These are phyloP conservation scores for Friedmanniomyces endolithicus DNA, from an alignment of 495 filamentous ascomycete genomes.

Conservation along the genomic window DNA sequence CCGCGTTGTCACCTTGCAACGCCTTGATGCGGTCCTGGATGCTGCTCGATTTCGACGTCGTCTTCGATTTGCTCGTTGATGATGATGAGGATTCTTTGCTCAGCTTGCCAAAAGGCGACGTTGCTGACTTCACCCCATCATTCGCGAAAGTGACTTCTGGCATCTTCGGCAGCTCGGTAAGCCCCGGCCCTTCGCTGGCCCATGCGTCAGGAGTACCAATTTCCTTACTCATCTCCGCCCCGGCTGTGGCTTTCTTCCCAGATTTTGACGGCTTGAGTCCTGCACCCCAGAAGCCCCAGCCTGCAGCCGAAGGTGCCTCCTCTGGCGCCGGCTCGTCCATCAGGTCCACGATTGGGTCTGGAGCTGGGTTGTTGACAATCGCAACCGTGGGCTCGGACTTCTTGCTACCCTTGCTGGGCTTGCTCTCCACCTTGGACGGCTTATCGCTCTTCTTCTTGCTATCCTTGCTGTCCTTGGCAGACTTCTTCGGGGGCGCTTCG, in stretches of 20 bases:
- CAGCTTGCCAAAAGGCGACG: conserved; percentile 10
- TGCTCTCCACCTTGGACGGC: conserved; percentile 10
- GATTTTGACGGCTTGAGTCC: conserved; percentile 18
- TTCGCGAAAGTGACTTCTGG: conserved; percentile 21
- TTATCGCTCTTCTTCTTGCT: conserved; percentile 22
- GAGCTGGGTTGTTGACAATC: background rate
- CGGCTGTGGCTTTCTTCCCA: conserved; percentile 16
- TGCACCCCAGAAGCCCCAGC: conserved; percentile 24
- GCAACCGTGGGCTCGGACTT: conserved; percentile 18
- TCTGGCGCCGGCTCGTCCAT: conserved; percentile 7
- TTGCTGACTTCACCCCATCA: conserved; percentile 16
- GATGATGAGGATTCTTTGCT: conserved; percentile 11
- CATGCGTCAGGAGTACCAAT: conserved; percentile 12
- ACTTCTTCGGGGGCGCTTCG: conserved; percentile 21
- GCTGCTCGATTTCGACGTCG: conserved; percentile 13
- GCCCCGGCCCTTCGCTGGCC: conserved; percentile 17
- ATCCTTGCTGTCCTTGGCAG: conserved; percentile 22
- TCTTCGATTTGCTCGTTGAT: conserved; percentile 15
- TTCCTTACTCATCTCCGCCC: conserved; percentile 19
- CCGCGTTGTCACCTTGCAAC: conserved; percentile 23
- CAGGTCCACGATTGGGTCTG: conserved; percentile 1
- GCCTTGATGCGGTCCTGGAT: conserved; percentile 27
- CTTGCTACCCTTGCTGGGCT: conserved; percentile 7
- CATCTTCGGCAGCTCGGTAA: conserved; percentile 19
- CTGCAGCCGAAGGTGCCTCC: conserved; percentile 2